Conservation (phyloP, 805 yeast species). For the Henningerozyma blattae region DNA sequence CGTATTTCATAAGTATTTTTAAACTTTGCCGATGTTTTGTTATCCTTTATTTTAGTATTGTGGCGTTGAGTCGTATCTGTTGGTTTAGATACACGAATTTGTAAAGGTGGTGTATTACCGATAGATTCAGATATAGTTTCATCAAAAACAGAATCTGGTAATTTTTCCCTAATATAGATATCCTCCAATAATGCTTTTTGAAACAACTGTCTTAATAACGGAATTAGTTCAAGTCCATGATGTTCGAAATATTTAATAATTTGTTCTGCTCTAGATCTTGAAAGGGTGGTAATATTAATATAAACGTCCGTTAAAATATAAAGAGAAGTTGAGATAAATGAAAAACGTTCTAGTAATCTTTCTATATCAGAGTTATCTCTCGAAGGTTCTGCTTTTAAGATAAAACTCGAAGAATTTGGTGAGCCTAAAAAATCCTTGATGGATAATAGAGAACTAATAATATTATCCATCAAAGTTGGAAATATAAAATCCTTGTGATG, state of each 20-base stretch:
- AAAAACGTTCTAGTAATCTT: conserved; percentile 16
- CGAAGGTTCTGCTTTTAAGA: conserved; percentile 12
- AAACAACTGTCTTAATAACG: conserved; percentile 34
- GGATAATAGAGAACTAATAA: conserved; percentile 22
- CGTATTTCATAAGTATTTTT: conserved; percentile 52
- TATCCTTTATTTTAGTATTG: conserved; percentile 17
- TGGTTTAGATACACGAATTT: conserved; percentile 35
- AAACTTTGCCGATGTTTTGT: conserved; percentile 43
- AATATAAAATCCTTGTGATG: conserved; percentile 39
- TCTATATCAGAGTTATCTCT: conserved; percentile 8
- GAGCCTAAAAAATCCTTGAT: conserved; percentile 19
- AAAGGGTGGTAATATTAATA: conserved; percentile 39
- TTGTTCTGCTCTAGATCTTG: conserved; percentile 30
- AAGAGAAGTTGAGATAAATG: conserved; percentile 30
- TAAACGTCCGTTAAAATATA: conserved; percentile 45
- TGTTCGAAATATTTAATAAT: conserved; percentile 17
- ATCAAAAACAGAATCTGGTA: conserved; percentile 36
- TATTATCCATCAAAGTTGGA: conserved; percentile 22
- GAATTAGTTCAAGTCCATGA: conserved; percentile 30
- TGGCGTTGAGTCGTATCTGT: conserved; percentile 20
- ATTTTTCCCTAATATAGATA: conserved; percentile 32
- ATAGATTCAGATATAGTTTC: conserved; percentile 26
- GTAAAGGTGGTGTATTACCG: conserved; percentile 30
- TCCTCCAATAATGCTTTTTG: conserved; percentile 48
- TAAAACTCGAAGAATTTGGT: conserved; percentile 14